phyloP scores from a whole-genome alignment of 805 yeast species.

The Metschnikowia dekortorum region DNA sequence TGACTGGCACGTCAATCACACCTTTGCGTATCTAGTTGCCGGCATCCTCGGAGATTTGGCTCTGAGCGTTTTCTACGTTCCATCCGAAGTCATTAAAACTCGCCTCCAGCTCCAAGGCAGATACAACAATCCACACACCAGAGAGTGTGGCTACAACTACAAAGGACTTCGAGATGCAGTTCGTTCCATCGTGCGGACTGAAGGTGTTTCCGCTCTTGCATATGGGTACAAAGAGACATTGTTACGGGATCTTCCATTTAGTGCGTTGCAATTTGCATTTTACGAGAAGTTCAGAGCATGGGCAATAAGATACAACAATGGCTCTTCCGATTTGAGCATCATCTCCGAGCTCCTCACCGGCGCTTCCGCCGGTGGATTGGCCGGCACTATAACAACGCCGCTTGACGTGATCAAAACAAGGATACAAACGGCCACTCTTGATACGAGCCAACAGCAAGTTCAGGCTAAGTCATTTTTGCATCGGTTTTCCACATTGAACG shows the following conservation, averaged over 20 bases:
- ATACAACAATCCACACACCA: slow-evolving; percentile 70
- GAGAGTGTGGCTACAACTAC: slow-evolving; percentile 80
- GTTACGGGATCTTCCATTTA: slow-evolving; percentile 88
- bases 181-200: slow-evolving; percentile 54
- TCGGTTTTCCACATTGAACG: slow-evolving; percentile 27
- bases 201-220: slow-evolving; percentile 73
- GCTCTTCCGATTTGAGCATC: slow-evolving; percentile 46
- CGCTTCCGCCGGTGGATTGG: slow-evolving; percentile 92
- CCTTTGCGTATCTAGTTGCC: slow-evolving; percentile 72
- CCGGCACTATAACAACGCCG: slow-evolving; percentile 87
- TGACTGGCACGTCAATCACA: slow-evolving; percentile 65
- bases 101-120: slow-evolving; percentile 90
- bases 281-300: slow-evolving; percentile 75
- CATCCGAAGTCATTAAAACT: slow-evolving; percentile 91
- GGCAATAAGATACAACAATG: slow-evolving; percentile 42
- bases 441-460: slow-evolving; percentile 1
- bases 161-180: slow-evolving; percentile 70
- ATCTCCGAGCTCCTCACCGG: slow-evolving; percentile 76
- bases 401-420: slow-evolving; percentile 89
- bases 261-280: slow-evolving; percentile 93
- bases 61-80: slow-evolving; percentile 85
- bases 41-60: slow-evolving; percentile 94
- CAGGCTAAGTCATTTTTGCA: slow-evolving; percentile 9
- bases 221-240: slow-evolving; percentile 94
- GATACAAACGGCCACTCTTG: slow-evolving; percentile 76